Base-by-base conservation (phyloP, 345 rosid genomes). In the Salix brachista region DNA sequence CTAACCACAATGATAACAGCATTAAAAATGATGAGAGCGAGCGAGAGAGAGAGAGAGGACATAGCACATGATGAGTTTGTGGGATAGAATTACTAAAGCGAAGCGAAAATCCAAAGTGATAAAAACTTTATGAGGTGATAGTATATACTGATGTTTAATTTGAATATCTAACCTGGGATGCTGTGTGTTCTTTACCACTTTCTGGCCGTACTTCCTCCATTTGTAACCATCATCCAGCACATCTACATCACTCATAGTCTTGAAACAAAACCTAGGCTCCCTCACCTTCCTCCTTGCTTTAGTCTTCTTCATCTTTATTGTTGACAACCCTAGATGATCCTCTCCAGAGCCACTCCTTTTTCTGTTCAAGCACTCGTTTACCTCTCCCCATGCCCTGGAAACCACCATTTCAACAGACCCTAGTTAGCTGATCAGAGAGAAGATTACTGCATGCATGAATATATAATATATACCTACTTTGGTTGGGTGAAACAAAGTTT, bases 191-290 rank as follows among this genome's bases (percentile, higher is more conserved):
- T 96, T 96, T 28, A 92, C 99, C 73, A 96, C 99, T 84, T 96
- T 96, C 91, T 96, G 99, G 73, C 99, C 99, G 81, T 96, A 96
- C 84, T 96, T 96, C 70, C 99, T 86, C 99, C 99, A 96, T 80
- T 94, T 87, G 80, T 96, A 96, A 32, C 99, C 99, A 84, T 96
- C 99, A 78, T 96, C 98, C 70, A 96, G 82, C 44, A 96, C 97
- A 88, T 96, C 99, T 37, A 96, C 86, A 5, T 96, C 98, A 78
- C 98, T 96, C 84, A 93, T 84, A 69, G 99, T 96, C 92, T 96
- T 93, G 90, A 96, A 96, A 88, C 97, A 91, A 82, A 96, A 96
- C 85, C 99, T 88, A 21, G 99, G 99, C 65, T 96, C 99, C 66
- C 99, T 93, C 60, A 96, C 93, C 87, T 91, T 96, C 78, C 90